phyloP scores from a whole-genome alignment of 805 yeast species.

The Ogataea chonburiensis region DNA sequence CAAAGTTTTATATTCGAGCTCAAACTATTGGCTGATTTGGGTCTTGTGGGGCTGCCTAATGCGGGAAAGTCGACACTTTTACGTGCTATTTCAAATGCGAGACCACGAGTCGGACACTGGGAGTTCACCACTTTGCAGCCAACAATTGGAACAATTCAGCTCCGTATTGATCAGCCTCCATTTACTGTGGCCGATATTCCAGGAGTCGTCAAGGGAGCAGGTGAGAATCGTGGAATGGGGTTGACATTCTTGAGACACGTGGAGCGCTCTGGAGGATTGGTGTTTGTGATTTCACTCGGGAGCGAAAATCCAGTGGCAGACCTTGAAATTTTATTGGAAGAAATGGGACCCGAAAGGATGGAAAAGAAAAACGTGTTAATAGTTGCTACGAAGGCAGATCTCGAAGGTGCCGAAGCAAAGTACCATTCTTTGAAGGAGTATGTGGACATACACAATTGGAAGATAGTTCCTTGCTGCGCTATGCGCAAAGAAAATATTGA shows the following conservation, averaged over 20 bases:
- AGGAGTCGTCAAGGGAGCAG: constrained; percentile 89
- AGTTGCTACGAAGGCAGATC: constrained; percentile 93
- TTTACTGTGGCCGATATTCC: constrained; percentile 98
- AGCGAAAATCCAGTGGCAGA: constrained; percentile 64
- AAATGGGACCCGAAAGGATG: constrained; percentile 67
- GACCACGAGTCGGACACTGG: constrained; percentile 95
- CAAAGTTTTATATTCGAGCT: constrained; percentile 75
- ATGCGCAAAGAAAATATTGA: constrained; percentile 69
- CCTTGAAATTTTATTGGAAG: constrained; percentile 58
- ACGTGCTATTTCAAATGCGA: constrained; percentile 82
- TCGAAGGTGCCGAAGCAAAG: constrained; percentile 50
- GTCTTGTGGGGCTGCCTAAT: constrained; percentile 92
- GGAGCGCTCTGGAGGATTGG: constrained; percentile 87
- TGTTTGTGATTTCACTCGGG: constrained; percentile 81
- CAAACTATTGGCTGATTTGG: constrained; percentile 87
- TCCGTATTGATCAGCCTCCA: constrained; percentile 60
- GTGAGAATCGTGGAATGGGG: constrained; percentile 86
- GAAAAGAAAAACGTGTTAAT: constrained; percentile 63
- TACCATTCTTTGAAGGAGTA: constrained; percentile 45
- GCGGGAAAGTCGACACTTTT: constrained; percentile 93
- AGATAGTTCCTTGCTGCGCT: constrained; percentile 83
- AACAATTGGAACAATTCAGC: constrained; percentile 79
- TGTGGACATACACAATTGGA: constrained; percentile 54
- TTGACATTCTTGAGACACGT: constrained; percentile 88
- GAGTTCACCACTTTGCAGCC: constrained; percentile 94